A percentile compares a stretch with the other conserved stretches of the same genome.
phyloP scores from a whole-genome alignment of 805 yeast species.

The Schwanniomyces sp. region DNA sequence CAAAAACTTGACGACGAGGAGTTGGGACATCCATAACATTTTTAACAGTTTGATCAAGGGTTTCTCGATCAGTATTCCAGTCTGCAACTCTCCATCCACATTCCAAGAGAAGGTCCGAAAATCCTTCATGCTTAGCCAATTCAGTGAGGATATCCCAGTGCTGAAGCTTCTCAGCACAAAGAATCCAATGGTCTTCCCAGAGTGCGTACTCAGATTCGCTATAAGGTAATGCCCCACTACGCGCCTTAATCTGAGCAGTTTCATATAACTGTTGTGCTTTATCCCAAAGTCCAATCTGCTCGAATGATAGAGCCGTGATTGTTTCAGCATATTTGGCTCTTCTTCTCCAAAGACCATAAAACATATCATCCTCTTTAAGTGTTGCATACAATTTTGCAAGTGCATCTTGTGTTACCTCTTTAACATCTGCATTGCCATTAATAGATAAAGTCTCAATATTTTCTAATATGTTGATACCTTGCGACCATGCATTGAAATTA shows the following conservation, averaged over 20 bases:
- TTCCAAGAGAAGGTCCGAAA: constrained; percentile 90
- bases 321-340: constrained; percentile 94
- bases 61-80: constrained; percentile 94
- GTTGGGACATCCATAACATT: constrained; percentile 99
- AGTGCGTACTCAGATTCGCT: constrained; percentile 92
- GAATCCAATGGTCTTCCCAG: constrained; percentile 99
- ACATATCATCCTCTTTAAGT: constrained; percentile 93
- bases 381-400: constrained; percentile 84
- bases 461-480: constrained; percentile 82
- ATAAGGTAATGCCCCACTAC: constrained; percentile 93
- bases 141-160: constrained; percentile 98
- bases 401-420: constrained; percentile 88
- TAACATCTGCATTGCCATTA: constrained; percentile 69
- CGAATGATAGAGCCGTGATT: constrained; percentile 87
- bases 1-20: constrained; percentile 93
- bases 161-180: constrained; percentile 94
- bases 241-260: constrained; percentile 93
- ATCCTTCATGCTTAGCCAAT: constrained; percentile 96
- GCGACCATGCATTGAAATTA: constrained; percentile 89
- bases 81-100: constrained; percentile 99
- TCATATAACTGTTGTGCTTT: constrained; percentile 92
- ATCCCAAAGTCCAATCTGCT: constrained; percentile 94
- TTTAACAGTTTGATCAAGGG: constrained; percentile 89
- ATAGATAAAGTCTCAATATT: constrained; percentile 56
- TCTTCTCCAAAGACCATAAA: constrained; percentile 96